Evolutionary conservation across 2,329 filamentous ascomycete genomes (phyloP).

Genomic region (Arthrobotrys sphaeroides): DNA sequence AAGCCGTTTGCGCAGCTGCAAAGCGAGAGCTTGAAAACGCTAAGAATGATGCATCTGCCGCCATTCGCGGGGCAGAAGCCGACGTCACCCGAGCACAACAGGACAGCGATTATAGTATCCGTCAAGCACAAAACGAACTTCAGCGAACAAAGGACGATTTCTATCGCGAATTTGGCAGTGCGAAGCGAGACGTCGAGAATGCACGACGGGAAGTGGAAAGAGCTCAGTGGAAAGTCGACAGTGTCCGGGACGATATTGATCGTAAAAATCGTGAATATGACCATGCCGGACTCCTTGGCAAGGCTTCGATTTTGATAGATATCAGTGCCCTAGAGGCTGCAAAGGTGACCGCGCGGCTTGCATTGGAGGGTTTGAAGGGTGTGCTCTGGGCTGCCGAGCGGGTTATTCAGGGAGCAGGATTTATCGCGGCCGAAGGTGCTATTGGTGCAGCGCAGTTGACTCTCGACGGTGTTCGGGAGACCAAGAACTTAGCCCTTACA

Average conservation of each 20-base stretch:
- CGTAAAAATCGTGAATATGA: neutral
- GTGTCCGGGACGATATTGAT: neutral
- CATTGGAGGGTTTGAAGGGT: neutral
- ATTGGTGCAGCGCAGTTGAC: slow-evolving; percentile 2
- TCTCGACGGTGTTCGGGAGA: neutral
- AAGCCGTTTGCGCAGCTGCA: neutral
- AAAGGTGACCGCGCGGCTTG: neutral
- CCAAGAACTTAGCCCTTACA: neutral
- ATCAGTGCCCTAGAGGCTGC: neutral
- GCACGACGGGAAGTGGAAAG: neutral
- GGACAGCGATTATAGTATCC: slow-evolving; percentile 4
- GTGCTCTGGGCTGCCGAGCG: neutral
- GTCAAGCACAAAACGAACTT: slow-evolving; percentile 6
- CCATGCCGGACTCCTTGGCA: neutral
- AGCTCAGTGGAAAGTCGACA: neutral
- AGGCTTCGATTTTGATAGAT: neutral
- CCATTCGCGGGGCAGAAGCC: neutral
- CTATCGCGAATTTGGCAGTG: slow-evolving; percentile 4
- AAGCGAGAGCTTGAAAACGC: neutral
- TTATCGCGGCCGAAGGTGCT: slow-evolving; percentile 2
- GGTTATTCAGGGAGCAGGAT: slow-evolving; percentile 3
- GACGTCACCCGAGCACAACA: slow-evolving; percentile 1
- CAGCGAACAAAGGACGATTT: slow-evolving; percentile 5
- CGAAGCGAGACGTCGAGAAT: slow-evolving; percentile 19
- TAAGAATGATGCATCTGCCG: neutral